phyloP scores from a whole-genome alignment of 108 stramenopile species.

The Fragilaria crotonensis region DNA sequence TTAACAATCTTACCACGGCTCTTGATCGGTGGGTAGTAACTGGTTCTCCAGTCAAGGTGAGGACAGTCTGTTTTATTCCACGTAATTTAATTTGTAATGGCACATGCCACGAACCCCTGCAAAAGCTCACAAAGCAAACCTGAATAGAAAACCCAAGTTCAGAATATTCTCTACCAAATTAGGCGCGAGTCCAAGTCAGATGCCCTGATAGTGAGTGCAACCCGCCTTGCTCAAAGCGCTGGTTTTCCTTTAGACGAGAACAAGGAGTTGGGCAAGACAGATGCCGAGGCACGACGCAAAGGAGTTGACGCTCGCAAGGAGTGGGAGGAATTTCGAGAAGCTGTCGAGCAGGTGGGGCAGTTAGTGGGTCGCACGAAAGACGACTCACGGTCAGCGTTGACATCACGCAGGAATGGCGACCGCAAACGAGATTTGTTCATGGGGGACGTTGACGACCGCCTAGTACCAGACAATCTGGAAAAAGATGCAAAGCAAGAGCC shows the following conservation, averaged over 20 bases:
- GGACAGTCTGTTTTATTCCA: conserved; percentile 21
- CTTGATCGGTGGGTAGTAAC: conserved; percentile 61
- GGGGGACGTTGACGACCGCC: conserved; percentile 12
- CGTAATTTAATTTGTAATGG: too few relatives aligned
- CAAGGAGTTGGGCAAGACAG: conserved; percentile 23
- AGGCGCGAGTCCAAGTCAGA: conserved; percentile 33
- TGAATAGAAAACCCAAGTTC: conserved; percentile 14
- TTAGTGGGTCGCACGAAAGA: conserved; percentile 3
- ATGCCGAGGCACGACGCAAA: conserved; percentile 22
- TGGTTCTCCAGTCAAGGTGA: conserved; percentile 31
- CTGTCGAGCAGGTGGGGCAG: conserved; percentile 9
- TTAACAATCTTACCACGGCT: conserved; percentile 42
- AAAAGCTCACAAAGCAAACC: too few relatives aligned
- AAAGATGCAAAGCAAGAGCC: conserved; percentile 15
- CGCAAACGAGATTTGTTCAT: conserved; percentile 37
- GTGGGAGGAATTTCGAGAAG: conserved; percentile 42
- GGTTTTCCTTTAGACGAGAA: conserved; percentile 44
- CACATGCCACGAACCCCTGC: too few relatives aligned
- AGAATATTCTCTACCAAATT: conserved; percentile 61
- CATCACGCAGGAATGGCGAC: conserved; percentile 13
- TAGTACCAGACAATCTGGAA: conserved; percentile 29
- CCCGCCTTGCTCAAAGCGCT: conserved; percentile 49
- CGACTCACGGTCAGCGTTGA: conserved; percentile 36
- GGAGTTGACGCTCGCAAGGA: conserved; percentile 38
- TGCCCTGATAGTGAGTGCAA: conserved; percentile 21